Evolutionary conservation across 2,329 filamentous ascomycete genomes (phyloP), one percentile per base, ranked within the genome.

Genomic region (Colletotrichum sp.): DNA sequence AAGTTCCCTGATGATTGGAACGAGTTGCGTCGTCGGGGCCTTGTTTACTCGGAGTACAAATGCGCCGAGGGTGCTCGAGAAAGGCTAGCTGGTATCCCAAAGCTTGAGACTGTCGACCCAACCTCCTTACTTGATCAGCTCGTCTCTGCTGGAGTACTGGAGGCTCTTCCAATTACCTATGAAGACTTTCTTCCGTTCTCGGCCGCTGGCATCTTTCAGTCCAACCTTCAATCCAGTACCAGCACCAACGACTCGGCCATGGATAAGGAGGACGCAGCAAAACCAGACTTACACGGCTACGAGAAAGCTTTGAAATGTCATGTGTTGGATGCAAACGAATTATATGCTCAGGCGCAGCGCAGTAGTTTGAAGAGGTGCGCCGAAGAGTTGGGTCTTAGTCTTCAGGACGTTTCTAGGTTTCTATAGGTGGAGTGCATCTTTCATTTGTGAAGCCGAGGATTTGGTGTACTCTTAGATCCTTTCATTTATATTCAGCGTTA

Each of bases 131-230:
- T 87, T 1, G 80, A 84, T 2, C 62, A 80, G 1, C 81, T 89
- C 2, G 67, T 89, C 3, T 70, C 78, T 3, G 66, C 81, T 0
- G 83, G 83, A 0, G 30, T 83, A 5, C 48, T 90, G 0, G 78
- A 82, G 52, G 83, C 82, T 7, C 79, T 84, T 5, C 87, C 89
- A 3, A 84, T 90, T 22, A 89, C 86, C 0, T 91, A 91, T 72
- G 89, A 91, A 73, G 89, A 90, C 70, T 91, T 90, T 64, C 81
- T 91, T 6, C 89, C 89, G 0, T 80, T 91, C 3, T 89, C 88
- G 2, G 89, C 89, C 0, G 89, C 88, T 1, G 89, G 89, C 0
- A 90, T 90, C 52, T 89, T 89, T 76, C 84, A 84, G 52, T 88
- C 87, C 0, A 89, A 88, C 24, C 78, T 88, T 7, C 69, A 68